A percentile compares a stretch with the other conserved stretches of the same genome.
phyloP scores from a whole-genome alignment of 139 green algal species.

The Micromonas pusilla region DNA sequence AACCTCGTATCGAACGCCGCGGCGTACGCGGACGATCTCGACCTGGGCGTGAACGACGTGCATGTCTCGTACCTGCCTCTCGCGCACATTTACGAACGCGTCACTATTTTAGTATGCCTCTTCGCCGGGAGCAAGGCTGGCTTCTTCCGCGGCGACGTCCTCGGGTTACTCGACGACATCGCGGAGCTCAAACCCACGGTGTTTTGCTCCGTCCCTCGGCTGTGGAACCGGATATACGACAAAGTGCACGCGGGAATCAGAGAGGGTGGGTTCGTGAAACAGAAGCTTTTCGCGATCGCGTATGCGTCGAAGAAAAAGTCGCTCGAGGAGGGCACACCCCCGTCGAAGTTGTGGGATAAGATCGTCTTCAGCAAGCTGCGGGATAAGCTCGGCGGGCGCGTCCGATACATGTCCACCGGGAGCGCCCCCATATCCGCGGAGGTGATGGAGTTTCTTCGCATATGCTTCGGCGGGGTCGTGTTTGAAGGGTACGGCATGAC shows the following conservation, averaged over 20 bases:
- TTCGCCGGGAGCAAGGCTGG: slow-evolving; percentile 10
- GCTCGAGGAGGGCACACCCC: not conserved
- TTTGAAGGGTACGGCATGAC: slow-evolving; percentile 61
- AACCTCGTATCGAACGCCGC: slow-evolving; percentile 43
- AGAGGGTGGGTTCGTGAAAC: not conserved
- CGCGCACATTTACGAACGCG: slow-evolving; percentile 50
- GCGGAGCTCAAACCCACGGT: slow-evolving; percentile 56
- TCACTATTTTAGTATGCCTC: slow-evolving; percentile 28
- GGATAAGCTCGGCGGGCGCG: slow-evolving; percentile 42
- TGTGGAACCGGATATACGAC: slow-evolving; percentile 98
- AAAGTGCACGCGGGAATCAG: slow-evolving; percentile 9
- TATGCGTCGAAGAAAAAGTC: slow-evolving; percentile 53
- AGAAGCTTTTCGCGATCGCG: slow-evolving; percentile 11
- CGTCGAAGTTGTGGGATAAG: slow-evolving; percentile 64
- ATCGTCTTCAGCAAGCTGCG: slow-evolving; percentile 93
- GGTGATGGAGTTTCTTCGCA: slow-evolving; percentile 85
- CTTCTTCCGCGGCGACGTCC: slow-evolving; percentile 29
- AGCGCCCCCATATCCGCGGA: slow-evolving; percentile 83
- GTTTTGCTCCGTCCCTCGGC: slow-evolving; percentile 80
- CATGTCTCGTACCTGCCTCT: slow-evolving; percentile 49
- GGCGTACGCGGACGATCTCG: slow-evolving; percentile 19
- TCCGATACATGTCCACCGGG: slow-evolving; percentile 58
- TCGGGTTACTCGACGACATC: slow-evolving; percentile 44
- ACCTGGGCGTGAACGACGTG: slow-evolving; percentile 14
- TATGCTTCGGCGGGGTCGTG: slow-evolving; percentile 55